Conservation (phyloP, 2,329 filamentous ascomycete species). For the Aspergillus awamori region DNA sequence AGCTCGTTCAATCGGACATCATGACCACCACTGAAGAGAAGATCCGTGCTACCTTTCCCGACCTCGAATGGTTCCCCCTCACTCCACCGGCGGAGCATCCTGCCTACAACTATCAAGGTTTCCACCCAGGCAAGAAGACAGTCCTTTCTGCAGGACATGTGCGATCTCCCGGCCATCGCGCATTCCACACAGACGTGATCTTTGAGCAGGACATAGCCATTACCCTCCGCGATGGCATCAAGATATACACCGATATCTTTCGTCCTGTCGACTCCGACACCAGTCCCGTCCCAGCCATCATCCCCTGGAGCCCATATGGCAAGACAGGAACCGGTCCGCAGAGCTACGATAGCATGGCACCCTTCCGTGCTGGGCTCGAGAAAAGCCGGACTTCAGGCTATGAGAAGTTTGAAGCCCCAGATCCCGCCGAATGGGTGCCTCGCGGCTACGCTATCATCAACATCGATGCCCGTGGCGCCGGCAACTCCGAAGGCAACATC, state of each 20-base stretch:
- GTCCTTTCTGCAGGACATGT: slow-evolving; percentile 16
- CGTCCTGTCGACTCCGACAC: slow-evolving; percentile 21
- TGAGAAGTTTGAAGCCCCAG: slow-evolving; percentile 30
- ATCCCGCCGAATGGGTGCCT: slow-evolving; percentile 35
- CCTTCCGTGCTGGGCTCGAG: slow-evolving; percentile 9
- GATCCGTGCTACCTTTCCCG: not conserved
- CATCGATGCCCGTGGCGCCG: slow-evolving; percentile 31
- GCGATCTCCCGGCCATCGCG: not conserved
- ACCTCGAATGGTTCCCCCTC: slow-evolving; percentile 1
- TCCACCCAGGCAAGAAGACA: slow-evolving; percentile 9
- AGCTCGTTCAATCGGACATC: not conserved
- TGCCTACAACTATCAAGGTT: slow-evolving; percentile 11
- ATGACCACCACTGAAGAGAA: not conserved
- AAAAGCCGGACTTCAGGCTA: slow-evolving; percentile 13
- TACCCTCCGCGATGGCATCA: slow-evolving; percentile 30
- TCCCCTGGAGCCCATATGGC: slow-evolving; percentile 33
- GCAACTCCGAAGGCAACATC: slow-evolving; percentile 32
- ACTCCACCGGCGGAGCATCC: not conserved
- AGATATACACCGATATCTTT: slow-evolving; percentile 30
- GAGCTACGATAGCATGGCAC: slow-evolving; percentile 18
- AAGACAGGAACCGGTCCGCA: slow-evolving; percentile 26
- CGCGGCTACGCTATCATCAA: slow-evolving; percentile 37
- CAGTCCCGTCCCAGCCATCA: slow-evolving; percentile 28
- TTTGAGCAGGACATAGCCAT: slow-evolving; percentile 31
- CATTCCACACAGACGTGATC: slow-evolving; percentile 16